phyloP scores from a whole-genome alignment of 768 basidiomycete genomes.

The Rhodotorula paludigena region DNA sequence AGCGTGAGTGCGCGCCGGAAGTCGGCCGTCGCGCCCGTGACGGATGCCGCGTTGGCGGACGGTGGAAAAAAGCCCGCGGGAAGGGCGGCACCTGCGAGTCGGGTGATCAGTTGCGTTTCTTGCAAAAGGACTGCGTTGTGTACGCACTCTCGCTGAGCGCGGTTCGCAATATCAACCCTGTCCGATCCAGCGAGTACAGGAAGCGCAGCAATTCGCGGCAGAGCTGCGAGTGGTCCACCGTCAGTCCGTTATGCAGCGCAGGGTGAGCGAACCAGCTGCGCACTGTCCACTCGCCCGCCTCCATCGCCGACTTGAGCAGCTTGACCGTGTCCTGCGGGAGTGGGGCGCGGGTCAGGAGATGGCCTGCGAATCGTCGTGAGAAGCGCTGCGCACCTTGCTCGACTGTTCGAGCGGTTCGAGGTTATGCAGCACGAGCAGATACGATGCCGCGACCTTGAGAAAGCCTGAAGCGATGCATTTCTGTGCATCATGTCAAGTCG shows the following conservation, averaged over 20 bases:
- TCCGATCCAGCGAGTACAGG: constrained; percentile 83
- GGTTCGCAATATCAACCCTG: constrained; percentile 52
- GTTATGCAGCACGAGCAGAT: constrained; percentile 87
- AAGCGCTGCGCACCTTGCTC: constrained; percentile 50
- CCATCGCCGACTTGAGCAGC: constrained; percentile 68
- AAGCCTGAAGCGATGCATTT: constrained; percentile 66
- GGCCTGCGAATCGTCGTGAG: too few species aligned
- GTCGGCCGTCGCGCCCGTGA: too few species aligned
- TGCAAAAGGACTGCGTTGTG: too few species aligned
- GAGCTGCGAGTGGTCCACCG: constrained; percentile 50
- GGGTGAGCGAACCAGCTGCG: neutral
- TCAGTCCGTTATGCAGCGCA: neutral
- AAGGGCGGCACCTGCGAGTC: too few species aligned
- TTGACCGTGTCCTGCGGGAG: constrained; percentile 62
- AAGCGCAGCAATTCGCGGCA: constrained; percentile 89
- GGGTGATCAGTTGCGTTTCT: too few species aligned
- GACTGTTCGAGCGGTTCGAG: constrained; percentile 79
- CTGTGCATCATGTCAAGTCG: constrained; percentile 49
- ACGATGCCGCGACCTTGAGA: constrained; percentile 83
- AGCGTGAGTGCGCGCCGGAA: too few species aligned
- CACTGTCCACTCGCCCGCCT: constrained; percentile 68
- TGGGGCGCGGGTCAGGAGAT: neutral
- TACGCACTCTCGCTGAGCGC: constrained; percentile 36
- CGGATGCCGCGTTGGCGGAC: too few species aligned
- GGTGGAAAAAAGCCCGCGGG: too few species aligned